A percentile compares a stretch with the other conserved stretches of the same genome.
Evolutionary conservation across 805 yeast species (phyloP).

Genomic region (Yamadazyma takamatsuzukensis): DNA sequence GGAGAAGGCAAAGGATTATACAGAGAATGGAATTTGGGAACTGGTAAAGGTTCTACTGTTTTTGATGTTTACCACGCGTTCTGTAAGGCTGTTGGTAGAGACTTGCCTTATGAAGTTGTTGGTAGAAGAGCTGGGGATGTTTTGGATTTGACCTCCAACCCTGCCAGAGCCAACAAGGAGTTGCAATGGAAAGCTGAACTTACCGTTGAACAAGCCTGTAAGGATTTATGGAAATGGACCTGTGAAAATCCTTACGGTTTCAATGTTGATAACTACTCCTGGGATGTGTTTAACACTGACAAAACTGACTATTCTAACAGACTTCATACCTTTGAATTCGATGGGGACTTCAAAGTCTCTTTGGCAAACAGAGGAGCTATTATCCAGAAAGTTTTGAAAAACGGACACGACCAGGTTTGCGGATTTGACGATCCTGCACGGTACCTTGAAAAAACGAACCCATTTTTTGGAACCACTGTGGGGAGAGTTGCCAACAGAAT

Average conservation of each 20-base stretch:
- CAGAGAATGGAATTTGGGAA: slow-evolving; percentile 81
- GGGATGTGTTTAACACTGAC: slow-evolving; percentile 25
- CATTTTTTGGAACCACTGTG: slow-evolving; percentile 60
- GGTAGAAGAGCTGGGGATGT: slow-evolving; percentile 77
- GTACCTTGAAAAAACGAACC: slow-evolving; percentile 33
- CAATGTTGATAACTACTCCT: slow-evolving; percentile 27
- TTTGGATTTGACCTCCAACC: slow-evolving; percentile 66
- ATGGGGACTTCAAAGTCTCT: slow-evolving; percentile 30
- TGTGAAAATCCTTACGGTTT: slow-evolving; percentile 64
- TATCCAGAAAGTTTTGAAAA: slow-evolving; percentile 39
- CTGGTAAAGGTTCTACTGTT: slow-evolving; percentile 79
- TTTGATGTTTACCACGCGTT: slow-evolving; percentile 67
- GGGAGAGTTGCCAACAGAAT: slow-evolving; percentile 67
- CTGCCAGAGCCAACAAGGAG: slow-evolving; percentile 63
- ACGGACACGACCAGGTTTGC: slow-evolving; percentile 36
- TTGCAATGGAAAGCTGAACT: slow-evolving; percentile 60
- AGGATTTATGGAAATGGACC: slow-evolving; percentile 78
- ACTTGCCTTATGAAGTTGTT: slow-evolving; percentile 61
- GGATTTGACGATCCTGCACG: slow-evolving; percentile 34
- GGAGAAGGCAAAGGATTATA: slow-evolving; percentile 44
- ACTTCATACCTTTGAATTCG: slow-evolving; percentile 31
- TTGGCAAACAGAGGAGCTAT: slow-evolving; percentile 51
- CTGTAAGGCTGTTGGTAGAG: slow-evolving; percentile 58
- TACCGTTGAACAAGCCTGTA: slow-evolving; percentile 60
- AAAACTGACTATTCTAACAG: slow-evolving; percentile 25